These are phyloP conservation scores for Zea mays DNA, from an alignment of 176 grass and related monocot genomes.

Conservation along the genomic window DNA sequence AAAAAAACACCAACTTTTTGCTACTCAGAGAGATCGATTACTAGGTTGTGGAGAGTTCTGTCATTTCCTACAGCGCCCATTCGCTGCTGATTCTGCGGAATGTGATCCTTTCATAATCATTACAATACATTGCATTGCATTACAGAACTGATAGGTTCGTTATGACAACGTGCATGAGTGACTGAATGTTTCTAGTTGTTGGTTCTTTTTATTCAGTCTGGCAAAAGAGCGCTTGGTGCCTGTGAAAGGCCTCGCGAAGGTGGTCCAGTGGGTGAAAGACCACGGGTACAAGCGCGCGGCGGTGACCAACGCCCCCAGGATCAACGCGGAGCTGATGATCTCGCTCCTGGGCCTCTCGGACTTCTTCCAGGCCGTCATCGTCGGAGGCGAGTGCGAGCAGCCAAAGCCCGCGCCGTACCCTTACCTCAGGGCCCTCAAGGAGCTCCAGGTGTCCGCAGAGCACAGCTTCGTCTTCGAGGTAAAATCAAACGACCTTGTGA, in stretches of 20 bases:
- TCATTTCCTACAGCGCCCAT: not conserved
- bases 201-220: constrained; percentile 49
- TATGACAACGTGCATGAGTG: not conserved
- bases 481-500: not conserved
- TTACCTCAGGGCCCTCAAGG: constrained; percentile 74
- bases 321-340: constrained; percentile 89
- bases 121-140: not conserved
- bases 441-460: constrained; percentile 57
- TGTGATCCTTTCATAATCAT: not conserved
- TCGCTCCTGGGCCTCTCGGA: constrained; percentile 75
- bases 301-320: constrained; percentile 86
- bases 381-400: constrained; percentile 80
- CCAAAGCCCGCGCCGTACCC: constrained; percentile 83
- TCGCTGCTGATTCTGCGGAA: not conserved
- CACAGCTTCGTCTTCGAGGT: constrained; percentile 89
- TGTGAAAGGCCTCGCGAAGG: constrained; percentile 60
- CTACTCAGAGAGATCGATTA: no score
- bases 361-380: constrained; percentile 72
- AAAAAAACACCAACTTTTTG: not conserved
- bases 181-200: constrained; percentile 1
- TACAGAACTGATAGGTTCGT: not conserved
- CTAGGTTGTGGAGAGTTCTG: not conserved
- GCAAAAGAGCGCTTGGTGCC: constrained; percentile 61
- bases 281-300: constrained; percentile 67
- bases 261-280: constrained; percentile 72